Percentiles rank a stretch among this genome's conserved stretches.
Conservation (phyloP, 2,329 filamentous ascomycete genomes). For the Botrytis deweyae region DNA sequence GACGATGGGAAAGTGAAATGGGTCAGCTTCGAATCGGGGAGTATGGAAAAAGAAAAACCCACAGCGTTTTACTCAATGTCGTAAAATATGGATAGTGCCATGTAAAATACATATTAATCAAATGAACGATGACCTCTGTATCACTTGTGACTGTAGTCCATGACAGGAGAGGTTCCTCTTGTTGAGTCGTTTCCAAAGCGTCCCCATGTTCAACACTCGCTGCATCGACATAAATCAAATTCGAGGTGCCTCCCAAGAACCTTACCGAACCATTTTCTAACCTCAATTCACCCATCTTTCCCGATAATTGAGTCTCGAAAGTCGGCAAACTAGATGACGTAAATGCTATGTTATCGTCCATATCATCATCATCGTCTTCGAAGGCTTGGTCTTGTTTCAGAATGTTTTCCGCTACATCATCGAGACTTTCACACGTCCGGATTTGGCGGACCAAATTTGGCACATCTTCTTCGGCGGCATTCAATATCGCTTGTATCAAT, state of each 20-base stretch:
- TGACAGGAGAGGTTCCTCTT: slow-evolving; percentile 67
- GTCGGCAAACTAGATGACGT: slow-evolving; percentile 45
- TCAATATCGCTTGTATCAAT: slow-evolving; percentile 89
- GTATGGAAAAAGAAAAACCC: not conserved
- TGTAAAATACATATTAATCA: slow-evolving; percentile 96
- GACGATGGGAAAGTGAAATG: too few relatives aligned
- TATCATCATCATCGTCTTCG: slow-evolving; percentile 43
- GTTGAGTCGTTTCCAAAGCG: slow-evolving; percentile 37
- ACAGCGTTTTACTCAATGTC: slow-evolving; percentile 75
- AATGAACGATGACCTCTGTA: slow-evolving; percentile 73
- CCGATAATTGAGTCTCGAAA: slow-evolving; percentile 75
- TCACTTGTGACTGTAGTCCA: slow-evolving; percentile 89
- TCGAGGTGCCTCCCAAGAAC: slow-evolving; percentile 92
- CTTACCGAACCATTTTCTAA: slow-evolving; percentile 84
- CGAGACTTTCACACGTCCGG: slow-evolving; percentile 69
- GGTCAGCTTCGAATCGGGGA: not conserved
- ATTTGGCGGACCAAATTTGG: slow-evolving; percentile 80
- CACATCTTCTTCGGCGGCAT: slow-evolving; percentile 85
- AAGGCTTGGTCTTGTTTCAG: slow-evolving; percentile 37
- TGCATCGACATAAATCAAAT: slow-evolving; percentile 76
- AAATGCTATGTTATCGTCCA: slow-evolving; percentile 44
- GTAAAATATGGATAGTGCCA: slow-evolving; percentile 99
- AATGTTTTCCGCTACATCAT: slow-evolving; percentile 40
- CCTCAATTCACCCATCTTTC: slow-evolving; percentile 89
- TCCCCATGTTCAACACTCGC: slow-evolving; percentile 43